phyloP scores from a whole-genome alignment of 306 rosid species.

The Pterocarpus macrocarpus region DNA sequence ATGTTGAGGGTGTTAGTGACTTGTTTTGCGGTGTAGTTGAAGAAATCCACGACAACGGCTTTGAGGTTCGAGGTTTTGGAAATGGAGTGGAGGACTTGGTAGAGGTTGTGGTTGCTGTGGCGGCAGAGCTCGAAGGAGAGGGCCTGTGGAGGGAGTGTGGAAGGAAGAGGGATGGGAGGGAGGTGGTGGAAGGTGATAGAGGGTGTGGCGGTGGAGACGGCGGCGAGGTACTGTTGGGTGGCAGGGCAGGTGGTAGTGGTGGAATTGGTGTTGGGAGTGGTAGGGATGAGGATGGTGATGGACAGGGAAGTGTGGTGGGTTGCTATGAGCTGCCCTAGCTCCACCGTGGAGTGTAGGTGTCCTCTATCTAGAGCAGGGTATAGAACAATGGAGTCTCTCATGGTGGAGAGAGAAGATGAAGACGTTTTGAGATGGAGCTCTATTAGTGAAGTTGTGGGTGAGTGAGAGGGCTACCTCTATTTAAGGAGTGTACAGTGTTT shows the following conservation, averaged over 20 bases:
- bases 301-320: slow-evolving; percentile 49
- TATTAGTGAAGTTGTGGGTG: background rate
- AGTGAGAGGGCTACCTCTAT: background rate
- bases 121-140: slow-evolving; percentile 22
- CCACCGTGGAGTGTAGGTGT: slow-evolving; percentile 43
- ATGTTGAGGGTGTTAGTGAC: slow-evolving; percentile 45
- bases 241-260: background rate
- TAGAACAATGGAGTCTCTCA: slow-evolving; percentile 46
- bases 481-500: too few species aligned
- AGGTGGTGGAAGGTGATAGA: slow-evolving; percentile 54
- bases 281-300: slow-evolving; percentile 53
- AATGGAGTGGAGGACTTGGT: slow-evolving; percentile 11
- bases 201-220: slow-evolving; percentile 43
- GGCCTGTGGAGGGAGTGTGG: slow-evolving; percentile 1
- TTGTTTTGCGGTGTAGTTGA: slow-evolving; percentile 41
- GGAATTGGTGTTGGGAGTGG: slow-evolving; percentile 19
- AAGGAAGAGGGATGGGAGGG: background rate
- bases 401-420: background rate
- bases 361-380: slow-evolving; percentile 37
- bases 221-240: slow-evolving; percentile 46
- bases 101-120: slow-evolving; percentile 12
- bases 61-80: slow-evolving; percentile 31
- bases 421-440: too few species aligned
- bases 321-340: slow-evolving; percentile 45
- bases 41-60: slow-evolving; percentile 58